Conservation (phyloP, 2,329 filamentous ascomycete genomes). For the Setomelanomma holmii region DNA sequence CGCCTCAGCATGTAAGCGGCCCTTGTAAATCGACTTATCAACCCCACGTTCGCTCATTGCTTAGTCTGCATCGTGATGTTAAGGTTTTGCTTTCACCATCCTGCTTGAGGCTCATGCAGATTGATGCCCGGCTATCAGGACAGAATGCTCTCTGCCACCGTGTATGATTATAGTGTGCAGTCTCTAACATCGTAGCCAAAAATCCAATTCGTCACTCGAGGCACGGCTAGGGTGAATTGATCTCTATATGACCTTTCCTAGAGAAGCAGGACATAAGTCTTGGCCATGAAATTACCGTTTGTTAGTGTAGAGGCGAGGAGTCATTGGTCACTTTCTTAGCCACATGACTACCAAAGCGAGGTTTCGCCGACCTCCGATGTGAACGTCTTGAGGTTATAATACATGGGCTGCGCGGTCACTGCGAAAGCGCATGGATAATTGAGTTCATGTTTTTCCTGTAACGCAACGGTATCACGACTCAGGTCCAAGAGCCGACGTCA, state of each 20-base stretch:
- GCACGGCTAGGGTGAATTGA: background rate
- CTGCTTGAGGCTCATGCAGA: background rate
- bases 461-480: background rate
- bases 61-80: background rate
- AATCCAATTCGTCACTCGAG: background rate
- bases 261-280: conserved; percentile 37
- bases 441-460: background rate
- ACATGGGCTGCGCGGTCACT: conserved; percentile 13
- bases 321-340: conserved; percentile 12
- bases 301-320: conserved; percentile 25
- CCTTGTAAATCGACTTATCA: conserved; percentile 50
- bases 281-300: conserved; percentile 19
- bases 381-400: conserved; percentile 19
- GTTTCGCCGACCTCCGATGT: conserved; percentile 42
- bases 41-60: conserved; percentile 37
- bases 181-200: no score
- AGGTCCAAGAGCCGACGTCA: conserved; percentile 3
- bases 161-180: no score
- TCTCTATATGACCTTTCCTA: conserved; percentile 26
- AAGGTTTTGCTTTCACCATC: background rate
- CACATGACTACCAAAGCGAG: conserved; percentile 28
- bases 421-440: background rate
- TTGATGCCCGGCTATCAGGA: background rate
- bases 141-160: no score
- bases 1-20: conserved; percentile 54